A percentile compares a stretch with the other conserved stretches of the same genome.
Conservation (phyloP, 352 stramenopile genomes). For the Aphanomyces stellatus region DNA sequence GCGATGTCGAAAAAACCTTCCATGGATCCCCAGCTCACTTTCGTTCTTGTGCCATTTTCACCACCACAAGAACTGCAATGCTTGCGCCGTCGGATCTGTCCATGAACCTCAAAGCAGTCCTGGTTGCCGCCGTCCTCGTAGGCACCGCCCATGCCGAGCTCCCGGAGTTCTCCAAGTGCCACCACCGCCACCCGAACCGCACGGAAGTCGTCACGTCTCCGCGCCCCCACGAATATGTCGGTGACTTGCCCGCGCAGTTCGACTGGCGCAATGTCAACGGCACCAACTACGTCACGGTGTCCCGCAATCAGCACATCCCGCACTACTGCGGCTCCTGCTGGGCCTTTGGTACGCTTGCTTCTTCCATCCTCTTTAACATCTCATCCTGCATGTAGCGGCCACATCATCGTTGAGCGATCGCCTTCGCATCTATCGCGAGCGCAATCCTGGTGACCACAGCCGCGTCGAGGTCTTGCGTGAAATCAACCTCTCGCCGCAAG, state of each 20-base stretch:
- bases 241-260: slow-evolving; percentile 87
- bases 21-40: too few species aligned
- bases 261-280: slow-evolving; percentile 87
- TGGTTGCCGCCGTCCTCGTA: background rate
- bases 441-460: slow-evolving; percentile 33
- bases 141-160: background rate
- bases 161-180: slow-evolving; percentile 29
- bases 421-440: slow-evolving; percentile 74
- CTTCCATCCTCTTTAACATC: slow-evolving; percentile 8
- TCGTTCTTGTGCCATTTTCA: too few species aligned
- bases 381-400: slow-evolving; percentile 33
- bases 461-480: slow-evolving; percentile 60
- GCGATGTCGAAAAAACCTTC: too few species aligned
- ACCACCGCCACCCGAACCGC: slow-evolving; percentile 61
- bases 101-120: background rate
- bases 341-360: slow-evolving; percentile 50
- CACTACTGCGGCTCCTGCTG: slow-evolving; percentile 87
- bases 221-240: slow-evolving; percentile 49
- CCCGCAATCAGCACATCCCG: slow-evolving; percentile 79
- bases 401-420: slow-evolving; percentile 82
- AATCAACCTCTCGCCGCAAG: slow-evolving; percentile 75
- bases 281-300: slow-evolving; percentile 76
- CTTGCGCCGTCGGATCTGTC: background rate
- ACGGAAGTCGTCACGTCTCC: slow-evolving; percentile 51
- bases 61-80: too few species aligned